Evolutionary conservation across 2,329 filamentous ascomycete genomes (phyloP).

Genomic region (Diplocarpon rosae): DNA sequence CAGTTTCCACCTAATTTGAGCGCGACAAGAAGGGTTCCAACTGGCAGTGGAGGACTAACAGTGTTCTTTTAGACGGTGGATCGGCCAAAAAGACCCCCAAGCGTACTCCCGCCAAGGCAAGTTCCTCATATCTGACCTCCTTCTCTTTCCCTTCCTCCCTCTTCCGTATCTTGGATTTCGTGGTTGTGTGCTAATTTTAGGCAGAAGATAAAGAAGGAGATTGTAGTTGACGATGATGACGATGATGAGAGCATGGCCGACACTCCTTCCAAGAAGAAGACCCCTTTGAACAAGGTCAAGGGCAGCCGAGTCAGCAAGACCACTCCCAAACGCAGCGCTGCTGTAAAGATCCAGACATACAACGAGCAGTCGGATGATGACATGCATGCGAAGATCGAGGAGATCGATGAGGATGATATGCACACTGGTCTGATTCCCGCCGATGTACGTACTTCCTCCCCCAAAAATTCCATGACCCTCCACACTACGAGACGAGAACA

Average conservation of each 20-base stretch:
- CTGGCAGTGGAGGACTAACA: constrained; percentile 13
- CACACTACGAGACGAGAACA: too few relatives aligned
- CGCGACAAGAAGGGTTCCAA: constrained; percentile 18
- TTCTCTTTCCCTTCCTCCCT: neutral
- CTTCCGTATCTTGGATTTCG: neutral
- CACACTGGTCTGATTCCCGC: too few relatives aligned
- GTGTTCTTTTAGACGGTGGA: constrained; percentile 7
- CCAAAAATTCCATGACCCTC: too few relatives aligned
- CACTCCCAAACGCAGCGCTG: neutral
- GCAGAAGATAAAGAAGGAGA: constrained; percentile 2
- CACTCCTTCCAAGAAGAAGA: constrained; percentile 16
- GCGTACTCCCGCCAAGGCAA: constrained; percentile 1
- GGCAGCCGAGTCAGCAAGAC: constrained; percentile 10
- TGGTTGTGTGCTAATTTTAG: neutral
- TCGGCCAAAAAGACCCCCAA: constrained; percentile 8
- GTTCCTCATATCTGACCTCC: neutral
- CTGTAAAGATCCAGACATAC: constrained; percentile 2
- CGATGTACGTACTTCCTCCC: too few relatives aligned
- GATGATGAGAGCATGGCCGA: constrained; percentile 11
- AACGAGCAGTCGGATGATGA: constrained; percentile 6
- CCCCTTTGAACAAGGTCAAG: constrained; percentile 15
- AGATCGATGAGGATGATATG: neutral
- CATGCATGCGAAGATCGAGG: neutral
- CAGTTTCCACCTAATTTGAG: constrained; percentile 22
- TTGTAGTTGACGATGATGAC: constrained; percentile 2